A percentile compares a stretch with the other conserved stretches of the same genome.
Evolutionary conservation across 768 basidiomycete genomes (phyloP).

Genomic region (Lentinula guzmanii): DNA sequence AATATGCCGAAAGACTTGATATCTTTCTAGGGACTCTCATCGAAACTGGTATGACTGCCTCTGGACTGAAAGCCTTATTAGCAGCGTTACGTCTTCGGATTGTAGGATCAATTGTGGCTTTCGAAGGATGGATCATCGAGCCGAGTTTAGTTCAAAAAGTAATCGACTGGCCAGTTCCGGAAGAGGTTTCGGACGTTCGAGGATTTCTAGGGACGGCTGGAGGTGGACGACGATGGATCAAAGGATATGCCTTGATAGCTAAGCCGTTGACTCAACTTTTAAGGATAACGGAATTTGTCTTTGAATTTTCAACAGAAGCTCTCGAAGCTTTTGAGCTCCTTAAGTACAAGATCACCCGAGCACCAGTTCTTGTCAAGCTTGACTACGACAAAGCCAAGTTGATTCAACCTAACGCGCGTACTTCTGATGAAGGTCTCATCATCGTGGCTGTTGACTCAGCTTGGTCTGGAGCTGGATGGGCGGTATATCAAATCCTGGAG

Average conservation of each 20-base stretch:
- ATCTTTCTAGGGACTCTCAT: background rate
- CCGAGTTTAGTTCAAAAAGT: background rate
- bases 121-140: slow-evolving; percentile 2
- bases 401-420: too few relatives aligned
- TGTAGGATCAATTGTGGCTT: background rate
- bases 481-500: too few relatives aligned
- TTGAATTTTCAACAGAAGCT: background rate
- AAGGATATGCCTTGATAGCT: background rate
- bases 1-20: slow-evolving; percentile 14
- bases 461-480: too few relatives aligned
- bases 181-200: background rate
- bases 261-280: background rate
- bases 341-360: too few relatives aligned
- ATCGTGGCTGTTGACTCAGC: too few relatives aligned
- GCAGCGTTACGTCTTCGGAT: background rate
- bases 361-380: too few relatives aligned
- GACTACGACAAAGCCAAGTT: too few relatives aligned
- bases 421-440: too few relatives aligned
- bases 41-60: background rate
- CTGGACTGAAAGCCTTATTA: background rate
- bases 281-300: background rate
- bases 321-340: too few relatives aligned
- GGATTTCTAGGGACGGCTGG: background rate
- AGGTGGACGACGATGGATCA: background rate
- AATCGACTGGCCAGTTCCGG: background rate